Evolutionary conservation across 2,329 filamentous ascomycete species (phyloP), one percentile per base, ranked within the genome.

Genomic region (Apiospora rasikravindrae): DNA sequence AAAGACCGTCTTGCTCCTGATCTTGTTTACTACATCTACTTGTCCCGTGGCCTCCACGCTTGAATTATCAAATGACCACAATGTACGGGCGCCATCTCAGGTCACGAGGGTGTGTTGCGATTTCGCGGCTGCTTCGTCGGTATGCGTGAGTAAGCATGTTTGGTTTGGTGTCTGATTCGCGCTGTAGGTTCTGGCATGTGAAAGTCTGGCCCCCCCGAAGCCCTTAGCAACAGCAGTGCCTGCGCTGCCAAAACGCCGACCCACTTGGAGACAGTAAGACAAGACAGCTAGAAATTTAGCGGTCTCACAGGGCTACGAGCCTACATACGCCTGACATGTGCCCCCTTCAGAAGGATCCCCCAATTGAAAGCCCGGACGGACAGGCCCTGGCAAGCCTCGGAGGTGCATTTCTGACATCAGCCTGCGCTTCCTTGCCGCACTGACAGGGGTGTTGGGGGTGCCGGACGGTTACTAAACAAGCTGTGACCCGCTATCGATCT

Each of bases 101-200:
- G 29, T 61, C 53, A 61, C 53, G 53, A n/a, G 29, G 53, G 19
- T 7, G 14, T 37, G 16, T 33, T 61, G 53, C 53, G 19, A 4
- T 37, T 33, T 61, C 26, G 53, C 26, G 26, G 26, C 51, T 8
- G 37, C 2, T 4, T 61, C 6, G 53, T 37, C 10, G 19, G 33
- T 29, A 64, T 64, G 57, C 57, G 19, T 64, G 10, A 64, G 57
- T 37, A 64, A 64, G 57, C 57, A 40, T 40, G 22, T 40, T n/a
- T n/a, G 33, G 57, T 13, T n/a, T 42, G 40, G 57, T 64, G 57
- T 40, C 57, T 64, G 57, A 64, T 64, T 40, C 57, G 11, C 40
- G 22, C 19, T n/a, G 57, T n/a, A n/a, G n/a, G n/a, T 64, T 40
- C 45, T 64, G 57, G 57, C 57, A 64, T 64, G 57, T 64, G 57